Base-by-base conservation (phyloP, 2,329 filamentous ascomycete species). In the Xylariaceae sp. region DNA sequence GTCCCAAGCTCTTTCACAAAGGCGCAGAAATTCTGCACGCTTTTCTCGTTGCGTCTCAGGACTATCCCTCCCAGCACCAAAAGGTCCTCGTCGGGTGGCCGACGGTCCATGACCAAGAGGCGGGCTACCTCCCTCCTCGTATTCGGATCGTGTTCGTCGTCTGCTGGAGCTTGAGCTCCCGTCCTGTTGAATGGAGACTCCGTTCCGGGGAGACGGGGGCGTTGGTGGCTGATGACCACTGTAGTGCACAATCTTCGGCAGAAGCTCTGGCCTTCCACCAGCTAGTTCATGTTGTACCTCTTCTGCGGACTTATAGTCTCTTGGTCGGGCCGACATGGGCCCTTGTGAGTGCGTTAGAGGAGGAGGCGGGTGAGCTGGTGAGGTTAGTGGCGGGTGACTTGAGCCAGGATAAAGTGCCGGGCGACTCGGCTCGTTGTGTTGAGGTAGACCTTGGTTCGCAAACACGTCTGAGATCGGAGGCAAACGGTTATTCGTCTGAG, bases 391-490 rank as follows among this genome's bases (percentile, higher is more conserved):
- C 1, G 84, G 87, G 53, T 87, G 34, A 81, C 82, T 74, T 81
- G 88, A 67, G 78, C 84, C 65, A 74, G 88, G 76, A 79, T 86
- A 75, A 73, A 87, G 63, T 73, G 75, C 73, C 62, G 77, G 76
- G 13, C 75, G 75, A 47, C 76, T 81, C 39, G 67, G 54, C 8
- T 90, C 76, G 69, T 83, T 77, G 75, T 87, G 80, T 66, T 84
- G 74, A 66, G 84, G 79, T 66, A 96, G 79, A 39, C 87, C 82
- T 69, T 95, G 90, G 15, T 90, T 62, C 23, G 63, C 90, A 70
- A 99, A 97, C 11, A 99, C 94, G 71, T 97, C 94, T 44, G 90
- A 88, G 59, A 99, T 94, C 2, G 94, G 93, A 1, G 94, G 94
- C 52, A 99, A 82, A 39, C 93, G 88, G 74, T 97, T 97, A 74